phyloP scores from a whole-genome alignment of 108 stramenopile genomes.

The Cyclotella atomus region DNA sequence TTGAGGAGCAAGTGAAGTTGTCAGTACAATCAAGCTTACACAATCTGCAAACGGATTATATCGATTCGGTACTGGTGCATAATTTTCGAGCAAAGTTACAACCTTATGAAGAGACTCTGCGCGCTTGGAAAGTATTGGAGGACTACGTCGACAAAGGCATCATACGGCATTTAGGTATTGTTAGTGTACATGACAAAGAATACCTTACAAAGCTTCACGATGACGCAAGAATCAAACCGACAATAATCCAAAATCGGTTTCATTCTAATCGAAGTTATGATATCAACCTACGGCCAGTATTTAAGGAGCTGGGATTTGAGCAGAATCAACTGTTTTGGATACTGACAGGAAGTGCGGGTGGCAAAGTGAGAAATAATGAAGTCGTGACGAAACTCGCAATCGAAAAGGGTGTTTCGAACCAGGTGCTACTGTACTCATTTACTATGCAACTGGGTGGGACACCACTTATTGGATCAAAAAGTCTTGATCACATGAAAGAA shows the following conservation, averaged over 20 bases:
- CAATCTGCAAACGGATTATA: conserved; percentile 43
- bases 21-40: conserved; percentile 35
- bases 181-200: conserved; percentile 42
- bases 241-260: conserved; percentile 52
- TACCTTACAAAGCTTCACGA: conserved; percentile 25
- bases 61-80: conserved; percentile 52
- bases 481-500: conserved; percentile 28
- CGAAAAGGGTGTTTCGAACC: conserved; percentile 29
- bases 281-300: conserved; percentile 21
- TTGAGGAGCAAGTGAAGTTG: conserved; percentile 50
- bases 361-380: conserved; percentile 25
- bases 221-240: conserved; percentile 42
- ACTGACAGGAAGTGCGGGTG: conserved; percentile 36
- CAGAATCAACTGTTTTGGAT: conserved; percentile 42
- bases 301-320: conserved; percentile 20
- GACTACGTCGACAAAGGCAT: conserved; percentile 40
- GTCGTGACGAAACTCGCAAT: conserved; percentile 20
- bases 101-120: conserved; percentile 31
- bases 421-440: conserved; percentile 36
- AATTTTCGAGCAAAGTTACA: conserved; percentile 53
- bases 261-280: conserved; percentile 49
- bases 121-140: conserved; percentile 49
- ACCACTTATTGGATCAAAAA: conserved; percentile 32
- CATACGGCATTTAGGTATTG: conserved; percentile 45
- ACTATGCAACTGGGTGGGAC: conserved; percentile 26